Evolutionary conservation across 2,329 filamentous ascomycete species (phyloP).

Genomic region (Fusarium annulatum): DNA sequence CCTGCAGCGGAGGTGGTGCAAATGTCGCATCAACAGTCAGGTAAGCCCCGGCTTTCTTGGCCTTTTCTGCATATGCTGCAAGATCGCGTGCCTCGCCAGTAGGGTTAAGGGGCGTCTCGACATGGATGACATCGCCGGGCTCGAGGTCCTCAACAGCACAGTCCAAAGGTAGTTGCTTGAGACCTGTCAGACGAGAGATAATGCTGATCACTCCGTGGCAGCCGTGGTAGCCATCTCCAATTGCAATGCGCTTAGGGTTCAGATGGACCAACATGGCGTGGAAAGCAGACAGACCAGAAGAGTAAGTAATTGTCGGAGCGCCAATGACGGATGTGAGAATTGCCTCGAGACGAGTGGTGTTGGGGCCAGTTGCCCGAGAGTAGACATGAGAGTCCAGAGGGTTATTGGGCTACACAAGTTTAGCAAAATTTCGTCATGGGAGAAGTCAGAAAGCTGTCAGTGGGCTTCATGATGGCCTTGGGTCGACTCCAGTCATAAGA

Average conservation of each 20-base stretch:
- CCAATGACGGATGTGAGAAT: slow-evolving; percentile 80
- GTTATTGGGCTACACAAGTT: slow-evolving; percentile 56
- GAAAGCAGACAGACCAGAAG: slow-evolving; percentile 87
- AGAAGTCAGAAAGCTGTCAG: background rate
- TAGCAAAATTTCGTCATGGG: background rate
- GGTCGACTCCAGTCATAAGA: background rate
- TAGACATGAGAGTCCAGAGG: slow-evolving; percentile 78
- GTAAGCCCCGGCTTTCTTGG: slow-evolving; percentile 77
- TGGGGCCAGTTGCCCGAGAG: slow-evolving; percentile 82
- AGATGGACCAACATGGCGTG: slow-evolving; percentile 87
- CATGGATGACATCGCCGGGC: slow-evolving; percentile 84
- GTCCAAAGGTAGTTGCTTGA: slow-evolving; percentile 77
- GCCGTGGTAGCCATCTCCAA: slow-evolving; percentile 90
- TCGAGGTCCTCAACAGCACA: slow-evolving; percentile 74
- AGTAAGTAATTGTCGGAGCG: slow-evolving; percentile 79
- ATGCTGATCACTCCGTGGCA: slow-evolving; percentile 86
- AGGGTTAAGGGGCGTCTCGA: slow-evolving; percentile 95
- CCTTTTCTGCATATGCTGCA: slow-evolving; percentile 75
- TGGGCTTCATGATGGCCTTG: background rate
- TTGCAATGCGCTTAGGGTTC: slow-evolving; percentile 84
- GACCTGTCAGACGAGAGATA: slow-evolving; percentile 78
- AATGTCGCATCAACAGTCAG: slow-evolving; percentile 93
- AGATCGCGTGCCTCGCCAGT: slow-evolving; percentile 84
- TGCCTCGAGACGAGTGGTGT: slow-evolving; percentile 85
- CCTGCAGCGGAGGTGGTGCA: slow-evolving; percentile 87